Conservation (phyloP, 2,329 filamentous ascomycete species). For the Hypoxylon sp. region DNA sequence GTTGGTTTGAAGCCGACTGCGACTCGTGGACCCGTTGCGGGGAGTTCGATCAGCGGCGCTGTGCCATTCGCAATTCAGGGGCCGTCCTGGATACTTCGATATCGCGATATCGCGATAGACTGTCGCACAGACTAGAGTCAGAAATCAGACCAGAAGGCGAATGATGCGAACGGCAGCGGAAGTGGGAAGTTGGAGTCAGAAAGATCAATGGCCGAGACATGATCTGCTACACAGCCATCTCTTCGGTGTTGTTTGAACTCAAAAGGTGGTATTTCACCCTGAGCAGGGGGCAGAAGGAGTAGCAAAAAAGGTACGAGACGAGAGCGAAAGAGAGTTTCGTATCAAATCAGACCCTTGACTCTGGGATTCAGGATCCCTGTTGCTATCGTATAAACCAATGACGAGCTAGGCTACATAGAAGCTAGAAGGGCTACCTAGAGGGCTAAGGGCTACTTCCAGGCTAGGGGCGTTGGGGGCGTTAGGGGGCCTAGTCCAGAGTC, state of each 20-base stretch:
- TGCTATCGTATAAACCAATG: conserved; percentile 33
- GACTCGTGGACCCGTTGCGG: conserved; percentile 35
- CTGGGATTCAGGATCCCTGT: conserved; percentile 33
- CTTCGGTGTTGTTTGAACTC: conserved; percentile 45
- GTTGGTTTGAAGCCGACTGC: conserved; percentile 23
- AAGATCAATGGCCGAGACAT: conserved; percentile 56
- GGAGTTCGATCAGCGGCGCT: conserved; percentile 36
- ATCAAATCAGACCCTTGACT: conserved; percentile 43
- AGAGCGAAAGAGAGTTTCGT: conserved; percentile 41
- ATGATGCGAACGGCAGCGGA: conserved; percentile 22
- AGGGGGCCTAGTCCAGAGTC: conserved; percentile 15
- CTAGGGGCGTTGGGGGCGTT: conserved; percentile 26
- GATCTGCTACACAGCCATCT: conserved; percentile 54
- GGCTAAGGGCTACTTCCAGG: conserved; percentile 12
- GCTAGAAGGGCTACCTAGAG: conserved; percentile 7
- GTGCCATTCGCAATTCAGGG: conserved; percentile 39
- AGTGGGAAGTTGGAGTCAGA: conserved; percentile 29
- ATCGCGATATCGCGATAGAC: conserved; percentile 35
- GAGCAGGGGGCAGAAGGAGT: conserved; percentile 34
- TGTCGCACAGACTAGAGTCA: conserved; percentile 13
- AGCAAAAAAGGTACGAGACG: conserved; percentile 39
- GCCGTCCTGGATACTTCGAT: conserved; percentile 29
- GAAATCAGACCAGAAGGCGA: conserved; percentile 23
- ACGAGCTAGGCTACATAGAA: conserved; percentile 18
- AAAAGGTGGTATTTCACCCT: conserved; percentile 41